Conservation (phyloP, 2,329 filamentous ascomycete genomes). For the Penicillium sp. region DNA sequence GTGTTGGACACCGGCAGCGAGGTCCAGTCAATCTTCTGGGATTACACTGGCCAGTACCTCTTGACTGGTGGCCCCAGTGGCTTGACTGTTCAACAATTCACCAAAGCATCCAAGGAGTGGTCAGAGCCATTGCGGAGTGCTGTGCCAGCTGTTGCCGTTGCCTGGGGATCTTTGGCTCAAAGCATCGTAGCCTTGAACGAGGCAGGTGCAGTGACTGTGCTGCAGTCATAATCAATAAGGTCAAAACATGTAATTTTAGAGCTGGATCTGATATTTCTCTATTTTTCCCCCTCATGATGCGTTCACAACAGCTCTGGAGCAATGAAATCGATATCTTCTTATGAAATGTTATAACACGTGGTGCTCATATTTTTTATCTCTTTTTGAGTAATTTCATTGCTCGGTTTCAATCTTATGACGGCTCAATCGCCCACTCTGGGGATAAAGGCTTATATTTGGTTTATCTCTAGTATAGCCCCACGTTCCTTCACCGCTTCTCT, state of each 20-base stretch:
- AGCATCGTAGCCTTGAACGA: slow-evolving; percentile 72
- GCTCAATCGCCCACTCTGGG: background rate
- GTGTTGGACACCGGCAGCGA: slow-evolving; percentile 79
- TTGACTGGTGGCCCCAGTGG: slow-evolving; percentile 78
- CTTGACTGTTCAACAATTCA: slow-evolving; percentile 84
- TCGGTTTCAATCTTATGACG: background rate
- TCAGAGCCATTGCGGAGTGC: slow-evolving; percentile 78
- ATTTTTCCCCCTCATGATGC: slow-evolving; percentile 13
- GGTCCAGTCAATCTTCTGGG: slow-evolving; percentile 80
- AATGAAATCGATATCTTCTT: slow-evolving; percentile 8
- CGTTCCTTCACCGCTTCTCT: background rate
- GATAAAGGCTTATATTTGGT: background rate
- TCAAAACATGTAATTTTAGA: slow-evolving; percentile 27
- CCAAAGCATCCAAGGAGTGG: slow-evolving; percentile 85
- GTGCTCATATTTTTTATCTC: background rate
- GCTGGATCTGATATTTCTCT: slow-evolving; percentile 14
- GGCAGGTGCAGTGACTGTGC: slow-evolving; percentile 72
- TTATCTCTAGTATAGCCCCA: background rate
- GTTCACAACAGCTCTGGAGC: slow-evolving; percentile 17
- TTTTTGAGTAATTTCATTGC: background rate
- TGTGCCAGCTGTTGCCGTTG: slow-evolving; percentile 68
- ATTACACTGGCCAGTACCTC: slow-evolving; percentile 92
- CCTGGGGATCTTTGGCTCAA: slow-evolving; percentile 75
- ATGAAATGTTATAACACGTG: background rate
- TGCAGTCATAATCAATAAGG: slow-evolving; percentile 44